A percentile compares a stretch with the other conserved stretches of the same genome.
These are phyloP conservation scores for Tricharina praecox DNA, from an alignment of 495 filamentous ascomycete species.

Conservation along the genomic window DNA sequence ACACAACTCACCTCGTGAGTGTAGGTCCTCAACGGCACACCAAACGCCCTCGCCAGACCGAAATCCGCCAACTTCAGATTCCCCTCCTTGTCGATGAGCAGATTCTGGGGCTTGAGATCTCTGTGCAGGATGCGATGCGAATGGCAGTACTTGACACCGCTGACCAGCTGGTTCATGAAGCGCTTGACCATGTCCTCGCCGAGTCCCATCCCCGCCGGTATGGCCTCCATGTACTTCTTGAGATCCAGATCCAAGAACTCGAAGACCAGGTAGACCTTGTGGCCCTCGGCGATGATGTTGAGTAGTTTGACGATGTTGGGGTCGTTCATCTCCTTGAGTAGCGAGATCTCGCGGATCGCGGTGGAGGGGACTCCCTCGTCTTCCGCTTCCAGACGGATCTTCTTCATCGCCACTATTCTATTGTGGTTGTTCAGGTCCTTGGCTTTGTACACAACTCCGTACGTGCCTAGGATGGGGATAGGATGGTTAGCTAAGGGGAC, in stretches of 20 bases:
- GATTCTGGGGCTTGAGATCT: slow-evolving; percentile 94
- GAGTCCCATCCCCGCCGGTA: slow-evolving; percentile 73
- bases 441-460: slow-evolving; percentile 87
- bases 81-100: slow-evolving; percentile 85
- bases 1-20: slow-evolving; percentile 95
- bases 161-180: slow-evolving; percentile 87
- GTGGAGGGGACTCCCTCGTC: slow-evolving; percentile 94
- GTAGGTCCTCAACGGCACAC: slow-evolving; percentile 88
- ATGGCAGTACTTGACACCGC: slow-evolving; percentile 89
- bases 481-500: no score
- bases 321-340: slow-evolving; percentile 93
- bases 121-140: slow-evolving; percentile 86
- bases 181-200: slow-evolving; percentile 88
- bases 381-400: slow-evolving; percentile 94
- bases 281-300: slow-evolving; percentile 92
- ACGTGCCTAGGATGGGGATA: no score
- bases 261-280: slow-evolving; percentile 90
- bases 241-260: slow-evolving; percentile 88
- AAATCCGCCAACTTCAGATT: slow-evolving; percentile 98
- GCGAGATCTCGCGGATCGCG: slow-evolving; percentile 82
- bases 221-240: slow-evolving; percentile 98
- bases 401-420: slow-evolving; percentile 87
- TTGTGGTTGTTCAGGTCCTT: slow-evolving; percentile 60
- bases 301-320: slow-evolving; percentile 81
- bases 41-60: slow-evolving; percentile 87